Percentiles rank a stretch among this genome's conserved stretches.
Conservation (phyloP, 140 eudicot genomes). For the Flaveria floridana region DNA sequence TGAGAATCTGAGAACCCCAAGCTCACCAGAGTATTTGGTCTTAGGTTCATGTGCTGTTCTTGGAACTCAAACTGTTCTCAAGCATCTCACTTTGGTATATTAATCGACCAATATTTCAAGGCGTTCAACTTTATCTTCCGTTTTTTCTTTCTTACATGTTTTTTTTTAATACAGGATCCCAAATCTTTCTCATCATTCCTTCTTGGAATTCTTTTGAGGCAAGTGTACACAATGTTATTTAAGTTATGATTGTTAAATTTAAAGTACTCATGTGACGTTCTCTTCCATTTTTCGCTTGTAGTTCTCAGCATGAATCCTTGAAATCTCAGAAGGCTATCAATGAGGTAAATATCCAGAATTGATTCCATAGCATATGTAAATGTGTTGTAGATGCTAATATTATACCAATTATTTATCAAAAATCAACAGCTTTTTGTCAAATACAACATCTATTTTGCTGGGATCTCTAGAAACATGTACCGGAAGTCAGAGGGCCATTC, state of each 20-base stretch:
- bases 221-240: constrained; percentile 27
- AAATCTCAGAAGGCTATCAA: constrained; percentile 95
- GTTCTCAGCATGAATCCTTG: constrained; percentile 92
- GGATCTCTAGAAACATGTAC: constrained; percentile 70
- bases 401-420: constrained; percentile 18
- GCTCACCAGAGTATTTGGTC: constrained; percentile 72
- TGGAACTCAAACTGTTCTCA: constrained; percentile 83
- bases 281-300: constrained; percentile 32
- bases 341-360: constrained; percentile 57
- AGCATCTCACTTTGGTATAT: constrained; percentile 81
- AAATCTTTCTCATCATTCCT: constrained; percentile 84
- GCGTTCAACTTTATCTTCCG: not conserved
- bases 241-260: constrained; percentile 13
- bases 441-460: constrained; percentile 86
- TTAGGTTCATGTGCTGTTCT: constrained; percentile 95
- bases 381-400: constrained; percentile 10
- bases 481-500: constrained; percentile 45
- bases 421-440: constrained; percentile 83
- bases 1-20: constrained; percentile 63
- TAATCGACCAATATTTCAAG: not conserved
- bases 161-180: constrained; percentile 55
- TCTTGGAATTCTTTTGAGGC: constrained; percentile 88
- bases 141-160: constrained; percentile 19
- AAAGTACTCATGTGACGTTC: constrained; percentile 20
- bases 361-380: constrained; percentile 11